Evolutionary conservation across 192 early-diverging fungal genomes (phyloP).

Genomic region (Radiomyces spectabilis): DNA sequence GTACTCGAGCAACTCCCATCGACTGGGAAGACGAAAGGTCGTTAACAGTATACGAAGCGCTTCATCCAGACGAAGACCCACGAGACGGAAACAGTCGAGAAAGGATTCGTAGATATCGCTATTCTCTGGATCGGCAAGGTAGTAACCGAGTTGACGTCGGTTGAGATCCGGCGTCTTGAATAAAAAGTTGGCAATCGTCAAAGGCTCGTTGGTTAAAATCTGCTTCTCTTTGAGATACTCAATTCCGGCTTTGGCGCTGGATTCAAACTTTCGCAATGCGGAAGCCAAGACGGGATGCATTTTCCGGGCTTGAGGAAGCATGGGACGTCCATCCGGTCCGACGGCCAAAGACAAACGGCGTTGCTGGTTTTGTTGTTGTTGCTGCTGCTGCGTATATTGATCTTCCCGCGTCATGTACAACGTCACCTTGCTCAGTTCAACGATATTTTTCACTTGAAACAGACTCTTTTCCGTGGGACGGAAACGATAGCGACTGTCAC

Average conservation of each 20-base stretch:
- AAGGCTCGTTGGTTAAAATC: conserved; percentile 44
- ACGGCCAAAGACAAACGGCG: neutral
- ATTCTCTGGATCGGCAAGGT: conserved; percentile 46
- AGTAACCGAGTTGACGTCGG: conserved; percentile 46
- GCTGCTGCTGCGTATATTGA: neutral
- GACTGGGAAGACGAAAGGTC: conserved; percentile 46
- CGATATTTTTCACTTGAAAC: conserved; percentile 47
- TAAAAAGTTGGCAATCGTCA: conserved; percentile 57
- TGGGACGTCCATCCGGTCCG: neutral
- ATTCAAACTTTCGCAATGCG: conserved; percentile 51
- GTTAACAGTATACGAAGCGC: conserved; percentile 47
- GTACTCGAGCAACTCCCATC: conserved; percentile 35
- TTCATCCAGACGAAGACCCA: conserved; percentile 49
- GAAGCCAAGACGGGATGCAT: conserved; percentile 50
- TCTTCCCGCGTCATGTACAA: conserved; percentile 35
- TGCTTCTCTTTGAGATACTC: conserved; percentile 50
- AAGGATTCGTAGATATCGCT: conserved; percentile 48
- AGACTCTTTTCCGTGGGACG: conserved; percentile 34
- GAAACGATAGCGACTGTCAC: conserved; percentile 11
- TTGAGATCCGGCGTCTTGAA: conserved; percentile 59
- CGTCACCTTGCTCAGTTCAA: conserved; percentile 38
- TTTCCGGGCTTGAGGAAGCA: conserved; percentile 32
- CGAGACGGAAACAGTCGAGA: conserved; percentile 45
- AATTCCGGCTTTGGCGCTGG: conserved; percentile 47
- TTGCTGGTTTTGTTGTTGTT: neutral